A percentile compares a stretch with the other conserved stretches of the same genome.
Conservation (phyloP, 2,329 filamentous ascomycete species). For the Phaeosphaeria sp. region DNA sequence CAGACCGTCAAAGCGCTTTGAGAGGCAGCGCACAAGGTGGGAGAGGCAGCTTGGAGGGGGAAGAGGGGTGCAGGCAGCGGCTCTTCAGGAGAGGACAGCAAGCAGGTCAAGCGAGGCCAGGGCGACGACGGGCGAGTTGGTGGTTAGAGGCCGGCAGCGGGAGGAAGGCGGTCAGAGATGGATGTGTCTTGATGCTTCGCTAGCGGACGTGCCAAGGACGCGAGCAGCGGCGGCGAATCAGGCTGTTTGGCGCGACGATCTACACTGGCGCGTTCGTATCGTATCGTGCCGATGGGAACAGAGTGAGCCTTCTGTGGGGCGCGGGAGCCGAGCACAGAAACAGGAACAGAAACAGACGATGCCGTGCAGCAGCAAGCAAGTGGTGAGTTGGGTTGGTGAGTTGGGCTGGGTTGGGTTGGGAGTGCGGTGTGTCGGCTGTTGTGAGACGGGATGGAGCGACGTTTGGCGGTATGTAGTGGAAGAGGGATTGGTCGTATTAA, state of each 20-base stretch:
- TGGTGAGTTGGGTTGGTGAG: too few relatives aligned
- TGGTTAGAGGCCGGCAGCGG: constrained; percentile 9
- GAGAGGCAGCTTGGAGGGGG: not conserved
- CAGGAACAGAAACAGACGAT: constrained; percentile 25
- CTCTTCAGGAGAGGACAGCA: not conserved
- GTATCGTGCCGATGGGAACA: not conserved
- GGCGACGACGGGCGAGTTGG: constrained; percentile 20
- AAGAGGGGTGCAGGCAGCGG: not conserved
- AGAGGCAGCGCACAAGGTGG: not conserved
- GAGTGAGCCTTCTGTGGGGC: constrained; percentile 9
- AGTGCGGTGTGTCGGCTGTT: constrained; percentile 12
- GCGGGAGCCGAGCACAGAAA: constrained; percentile 23
- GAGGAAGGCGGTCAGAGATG: constrained; percentile 39
- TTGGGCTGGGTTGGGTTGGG: not conserved
- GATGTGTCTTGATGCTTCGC: constrained; percentile 12
- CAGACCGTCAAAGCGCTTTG: constrained; percentile 7
- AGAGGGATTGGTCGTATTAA: not conserved
- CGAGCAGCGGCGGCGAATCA: constrained; percentile 27
- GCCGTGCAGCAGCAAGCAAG: constrained; percentile 17
- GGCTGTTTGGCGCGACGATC: constrained; percentile 17
- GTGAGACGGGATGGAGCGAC: constrained; percentile 28
- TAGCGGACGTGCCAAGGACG: constrained; percentile 28
- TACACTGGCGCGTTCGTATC: too few relatives aligned
- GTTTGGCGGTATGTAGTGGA: constrained; percentile 6
- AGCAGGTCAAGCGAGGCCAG: constrained; percentile 2